Conservation (phyloP, 345 rosid genomes). For the Turritis glabra region DNA sequence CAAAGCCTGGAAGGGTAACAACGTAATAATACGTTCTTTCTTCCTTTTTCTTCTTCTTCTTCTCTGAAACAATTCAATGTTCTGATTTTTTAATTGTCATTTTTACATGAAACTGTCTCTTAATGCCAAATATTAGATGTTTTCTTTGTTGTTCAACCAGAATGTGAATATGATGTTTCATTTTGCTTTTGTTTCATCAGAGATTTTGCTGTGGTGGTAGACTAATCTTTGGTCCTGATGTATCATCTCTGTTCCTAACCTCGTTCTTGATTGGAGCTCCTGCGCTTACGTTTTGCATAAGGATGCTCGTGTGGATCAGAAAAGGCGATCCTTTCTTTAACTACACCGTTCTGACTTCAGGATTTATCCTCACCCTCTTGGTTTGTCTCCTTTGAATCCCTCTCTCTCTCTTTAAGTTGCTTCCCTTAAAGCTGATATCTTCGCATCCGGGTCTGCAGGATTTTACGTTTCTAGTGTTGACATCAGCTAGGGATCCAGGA, state of each 20-base stretch:
- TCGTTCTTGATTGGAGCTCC: constrained; percentile 74
- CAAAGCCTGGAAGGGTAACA: constrained; percentile 96
- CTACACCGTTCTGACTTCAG: constrained; percentile 50
- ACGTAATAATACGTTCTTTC: constrained; percentile 46
- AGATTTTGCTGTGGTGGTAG: constrained; percentile 70
- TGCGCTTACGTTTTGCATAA: constrained; percentile 66
- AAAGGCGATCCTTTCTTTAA: constrained; percentile 44
- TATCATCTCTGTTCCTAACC: constrained; percentile 57
- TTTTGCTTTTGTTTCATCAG: constrained; percentile 47
- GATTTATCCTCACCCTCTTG: constrained; percentile 49
- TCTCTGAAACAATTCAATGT: background rate
- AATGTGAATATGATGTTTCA: background rate
- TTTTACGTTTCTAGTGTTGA: constrained; percentile 62
- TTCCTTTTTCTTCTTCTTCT: background rate
- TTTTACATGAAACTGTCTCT: too few species aligned
- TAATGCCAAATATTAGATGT: background rate
- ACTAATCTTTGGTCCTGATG: constrained; percentile 95
- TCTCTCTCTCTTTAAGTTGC: background rate
- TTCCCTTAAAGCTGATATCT: constrained; percentile 11
- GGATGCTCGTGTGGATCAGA: constrained; percentile 48
- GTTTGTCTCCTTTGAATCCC: constrained; percentile 48
- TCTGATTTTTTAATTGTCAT: too few species aligned
- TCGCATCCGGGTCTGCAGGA: constrained; percentile 42
- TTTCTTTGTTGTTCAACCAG: background rate
- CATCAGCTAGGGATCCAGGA: constrained; percentile 96